A percentile compares a stretch with the other conserved stretches of the same genome.
Evolutionary conservation across 169 alveolate genomes (phyloP).

Genomic region (Cryptosporidium baileyi): DNA sequence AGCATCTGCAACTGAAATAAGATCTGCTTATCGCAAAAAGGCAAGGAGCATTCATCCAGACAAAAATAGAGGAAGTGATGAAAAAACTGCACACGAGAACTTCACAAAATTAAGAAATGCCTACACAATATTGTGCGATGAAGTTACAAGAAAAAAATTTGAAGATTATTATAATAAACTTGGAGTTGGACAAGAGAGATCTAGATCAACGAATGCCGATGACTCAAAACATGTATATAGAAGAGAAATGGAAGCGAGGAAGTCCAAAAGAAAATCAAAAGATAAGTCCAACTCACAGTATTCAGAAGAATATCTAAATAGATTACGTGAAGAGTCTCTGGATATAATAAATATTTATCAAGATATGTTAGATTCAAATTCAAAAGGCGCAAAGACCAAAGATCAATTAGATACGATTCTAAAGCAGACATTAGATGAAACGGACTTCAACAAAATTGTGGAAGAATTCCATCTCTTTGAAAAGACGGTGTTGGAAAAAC

Average conservation of each 20-base stretch:
- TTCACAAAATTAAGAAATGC: conserved; percentile 35
- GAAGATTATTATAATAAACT: background rate
- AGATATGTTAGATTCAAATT: too few relatives aligned
- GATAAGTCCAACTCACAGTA: background rate
- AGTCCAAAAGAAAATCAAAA: background rate
- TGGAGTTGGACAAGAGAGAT: background rate
- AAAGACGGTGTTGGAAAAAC: background rate
- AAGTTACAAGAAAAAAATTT: conserved; percentile 21
- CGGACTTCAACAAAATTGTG: background rate
- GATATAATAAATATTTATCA: background rate
- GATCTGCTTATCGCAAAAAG: conserved; percentile 7
- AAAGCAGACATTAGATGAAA: background rate
- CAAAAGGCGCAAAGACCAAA: background rate
- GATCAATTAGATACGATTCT: background rate
- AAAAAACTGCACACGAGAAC: conserved; percentile 17
- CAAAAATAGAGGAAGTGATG: conserved; percentile 3
- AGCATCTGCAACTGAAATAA: background rate
- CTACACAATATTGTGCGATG: conserved; percentile 16
- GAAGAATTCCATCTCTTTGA: conserved; percentile 1
- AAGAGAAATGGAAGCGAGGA: background rate
- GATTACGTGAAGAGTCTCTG: background rate
- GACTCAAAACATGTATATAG: background rate
- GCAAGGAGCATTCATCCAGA: conserved; percentile 56
- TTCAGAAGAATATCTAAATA: background rate
- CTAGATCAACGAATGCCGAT: background rate